Percentiles rank a stretch among this genome's conserved stretches.
These are phyloP conservation scores for Hyaloraphidium curvatum DNA, from an alignment of 192 early-diverging fungal genomes.

Conservation along the genomic window DNA sequence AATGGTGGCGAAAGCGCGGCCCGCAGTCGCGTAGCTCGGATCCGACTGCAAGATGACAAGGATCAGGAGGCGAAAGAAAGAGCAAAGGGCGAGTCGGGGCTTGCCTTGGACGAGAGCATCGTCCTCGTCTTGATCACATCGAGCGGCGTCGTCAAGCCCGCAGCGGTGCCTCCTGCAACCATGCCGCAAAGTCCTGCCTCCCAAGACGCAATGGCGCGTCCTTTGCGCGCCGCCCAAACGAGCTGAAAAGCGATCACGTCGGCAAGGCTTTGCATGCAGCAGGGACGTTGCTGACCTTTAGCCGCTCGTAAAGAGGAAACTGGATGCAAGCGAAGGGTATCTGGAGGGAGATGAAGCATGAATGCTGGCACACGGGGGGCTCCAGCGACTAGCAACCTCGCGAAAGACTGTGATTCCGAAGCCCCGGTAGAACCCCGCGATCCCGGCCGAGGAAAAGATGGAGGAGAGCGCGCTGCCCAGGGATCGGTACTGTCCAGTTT, in stretches of 20 bases:
- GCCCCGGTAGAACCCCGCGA: constrained; percentile 79
- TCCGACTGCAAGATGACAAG: constrained; percentile 12
- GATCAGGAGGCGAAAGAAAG: not conserved
- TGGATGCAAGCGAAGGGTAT: constrained; percentile 95
- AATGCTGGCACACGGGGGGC: not conserved
- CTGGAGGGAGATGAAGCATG: constrained; percentile 9
- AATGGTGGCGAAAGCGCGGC: constrained; percentile 51
- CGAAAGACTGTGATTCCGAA: constrained; percentile 79
- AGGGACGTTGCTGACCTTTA: constrained; percentile 33
- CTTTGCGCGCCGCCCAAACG: too few species aligned
- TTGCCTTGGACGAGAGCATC: constrained; percentile 71
- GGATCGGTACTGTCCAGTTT: constrained; percentile 53
- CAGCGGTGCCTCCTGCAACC: constrained; percentile 74
- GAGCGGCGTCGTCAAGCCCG: constrained; percentile 78
- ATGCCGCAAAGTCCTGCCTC: constrained; percentile 76
- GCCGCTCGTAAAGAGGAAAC: constrained; percentile 83
- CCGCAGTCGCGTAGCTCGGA: constrained; percentile 45
- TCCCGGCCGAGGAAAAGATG: constrained; percentile 47
- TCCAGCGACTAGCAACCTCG: constrained; percentile 28
- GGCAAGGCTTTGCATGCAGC: not conserved
- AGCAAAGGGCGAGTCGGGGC: not conserved
- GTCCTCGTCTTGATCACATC: constrained; percentile 92
- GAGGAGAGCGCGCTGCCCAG: constrained; percentile 30
- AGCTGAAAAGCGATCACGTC: constrained; percentile 8
- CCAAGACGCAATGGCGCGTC: too few species aligned